A percentile compares a stretch with the other conserved stretches of the same genome.
phyloP scores from a whole-genome alignment of 345 rosid species.

The Eutrema yunnanense region DNA sequence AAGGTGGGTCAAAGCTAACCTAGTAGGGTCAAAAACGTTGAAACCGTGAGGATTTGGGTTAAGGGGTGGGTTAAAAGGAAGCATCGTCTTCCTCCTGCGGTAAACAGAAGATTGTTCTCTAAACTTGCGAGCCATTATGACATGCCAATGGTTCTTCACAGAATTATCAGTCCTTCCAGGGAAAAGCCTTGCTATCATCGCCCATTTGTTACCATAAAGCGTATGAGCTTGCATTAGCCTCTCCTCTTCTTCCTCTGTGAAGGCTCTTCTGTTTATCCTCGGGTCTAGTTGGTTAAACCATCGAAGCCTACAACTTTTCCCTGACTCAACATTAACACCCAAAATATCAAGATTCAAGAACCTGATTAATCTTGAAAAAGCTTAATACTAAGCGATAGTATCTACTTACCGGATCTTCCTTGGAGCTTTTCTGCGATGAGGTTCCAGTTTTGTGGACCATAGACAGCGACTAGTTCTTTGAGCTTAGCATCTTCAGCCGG shows the following conservation, averaged over 20 bases:
- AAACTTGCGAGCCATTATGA: slow-evolving; percentile 32
- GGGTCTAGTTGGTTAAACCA: slow-evolving; percentile 39
- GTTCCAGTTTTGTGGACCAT: slow-evolving; percentile 97
- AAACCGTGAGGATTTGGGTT: slow-evolving; percentile 5
- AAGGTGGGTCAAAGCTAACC: slow-evolving; percentile 6
- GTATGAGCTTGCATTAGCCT: slow-evolving; percentile 31
- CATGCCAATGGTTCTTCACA: slow-evolving; percentile 40
- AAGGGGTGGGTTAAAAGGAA: slow-evolving; percentile 12
- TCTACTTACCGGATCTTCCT: slow-evolving; percentile 78
- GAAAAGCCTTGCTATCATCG: slow-evolving; percentile 36
- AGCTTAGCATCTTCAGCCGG: slow-evolving; percentile 86
- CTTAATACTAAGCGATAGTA: not conserved
- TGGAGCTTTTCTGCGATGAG: slow-evolving; percentile 73
- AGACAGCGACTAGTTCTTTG: slow-evolving; percentile 63
- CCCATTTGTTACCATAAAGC: slow-evolving; percentile 38
- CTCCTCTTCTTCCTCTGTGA: slow-evolving; percentile 34
- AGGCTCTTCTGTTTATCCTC: slow-evolving; percentile 30
- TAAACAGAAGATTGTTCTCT: slow-evolving; percentile 31
- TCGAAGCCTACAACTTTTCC: slow-evolving; percentile 34
- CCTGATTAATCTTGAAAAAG: not conserved
- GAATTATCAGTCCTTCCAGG: slow-evolving; percentile 37
- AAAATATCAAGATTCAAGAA: not conserved
- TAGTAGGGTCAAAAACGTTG: not conserved
- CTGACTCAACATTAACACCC: slow-evolving; percentile 4
- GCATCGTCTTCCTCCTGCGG: slow-evolving; percentile 15